Percentiles rank a stretch among this genome's conserved stretches.
Conservation (phyloP, 345 rosid species). For the Lenwebbia sp. region DNA sequence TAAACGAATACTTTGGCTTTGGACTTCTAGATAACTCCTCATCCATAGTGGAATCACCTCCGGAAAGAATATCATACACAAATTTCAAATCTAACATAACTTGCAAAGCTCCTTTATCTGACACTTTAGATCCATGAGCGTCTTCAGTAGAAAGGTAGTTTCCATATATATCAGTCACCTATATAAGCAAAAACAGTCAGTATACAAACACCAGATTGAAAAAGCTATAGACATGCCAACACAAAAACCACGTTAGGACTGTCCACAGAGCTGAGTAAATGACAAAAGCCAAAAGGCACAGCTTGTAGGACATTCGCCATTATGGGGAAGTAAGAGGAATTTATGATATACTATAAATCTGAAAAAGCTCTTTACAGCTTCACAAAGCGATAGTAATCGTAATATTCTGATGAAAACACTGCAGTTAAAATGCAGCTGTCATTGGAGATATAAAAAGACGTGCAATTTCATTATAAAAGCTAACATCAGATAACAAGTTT, state of each 20-base stretch:
- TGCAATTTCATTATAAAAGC: neutral
- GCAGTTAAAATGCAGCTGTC: neutral
- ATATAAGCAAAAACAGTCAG: neutral
- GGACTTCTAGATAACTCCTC: slow-evolving; percentile 43
- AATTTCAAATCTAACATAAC: slow-evolving; percentile 82
- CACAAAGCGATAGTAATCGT: neutral
- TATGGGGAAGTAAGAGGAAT: neutral
- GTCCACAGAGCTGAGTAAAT: neutral
- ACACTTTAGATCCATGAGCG: slow-evolving; percentile 49
- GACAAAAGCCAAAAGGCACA: neutral
- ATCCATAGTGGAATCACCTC: slow-evolving; percentile 39
- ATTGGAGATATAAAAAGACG: neutral
- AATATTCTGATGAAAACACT: neutral
- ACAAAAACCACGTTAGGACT: neutral
- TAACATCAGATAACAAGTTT: neutral
- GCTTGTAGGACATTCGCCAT: neutral
- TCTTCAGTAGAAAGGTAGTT: slow-evolving; percentile 63
- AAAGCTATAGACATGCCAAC: neutral
- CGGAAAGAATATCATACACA: slow-evolving; percentile 76
- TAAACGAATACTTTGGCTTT: slow-evolving; percentile 41
- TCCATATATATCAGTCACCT: slow-evolving; percentile 68
- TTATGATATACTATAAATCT: neutral
- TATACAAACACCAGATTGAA: neutral
- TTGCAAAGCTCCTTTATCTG: slow-evolving; percentile 94
- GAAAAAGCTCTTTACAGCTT: neutral